phyloP scores from a whole-genome alignment of 176 grass and related monocot species.

The Secale cereale region DNA sequence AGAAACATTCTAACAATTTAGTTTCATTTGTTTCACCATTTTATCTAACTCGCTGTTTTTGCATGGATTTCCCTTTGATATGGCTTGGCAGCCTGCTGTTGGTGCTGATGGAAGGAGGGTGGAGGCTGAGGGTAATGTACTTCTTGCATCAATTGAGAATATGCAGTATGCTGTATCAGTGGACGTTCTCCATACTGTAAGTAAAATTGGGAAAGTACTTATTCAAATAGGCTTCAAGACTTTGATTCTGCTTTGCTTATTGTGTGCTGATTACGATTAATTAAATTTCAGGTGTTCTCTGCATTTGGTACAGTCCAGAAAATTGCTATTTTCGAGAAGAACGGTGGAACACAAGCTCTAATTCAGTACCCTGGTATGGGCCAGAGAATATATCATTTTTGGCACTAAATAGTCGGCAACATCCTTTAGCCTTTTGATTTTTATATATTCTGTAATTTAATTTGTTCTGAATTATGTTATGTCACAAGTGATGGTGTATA shows the following conservation, averaged over 20 bases:
- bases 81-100: conserved; percentile 48
- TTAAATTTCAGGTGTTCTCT: conserved; percentile 81
- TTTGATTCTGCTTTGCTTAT: not conserved
- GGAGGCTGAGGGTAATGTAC: conserved; percentile 91
- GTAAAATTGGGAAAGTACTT: conserved; percentile 16
- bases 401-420: not conserved
- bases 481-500: not conserved
- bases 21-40: conserved; percentile 26
- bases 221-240: not conserved
- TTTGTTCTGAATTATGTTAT: not conserved
- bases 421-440: not conserved
- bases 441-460: not conserved
- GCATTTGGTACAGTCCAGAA: conserved; percentile 89
- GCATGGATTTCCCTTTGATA: conserved; percentile 12
- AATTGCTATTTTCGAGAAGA: conserved; percentile 99
- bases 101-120: conserved; percentile 80
- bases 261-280: conserved; percentile 11
- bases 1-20: conserved; percentile 13
- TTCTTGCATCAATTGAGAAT: conserved; percentile 93
- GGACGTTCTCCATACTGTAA: conserved; percentile 94
- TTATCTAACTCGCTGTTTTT: conserved; percentile 18
- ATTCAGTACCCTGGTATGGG: conserved; percentile 88
- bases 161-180: conserved; percentile 86
- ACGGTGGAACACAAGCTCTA: conserved; percentile 85
- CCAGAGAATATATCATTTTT: not conserved